A percentile compares a stretch with the other conserved stretches of the same genome.
phyloP scores from a whole-genome alignment of 2,329 filamentous ascomycete genomes.

The Elsinoe necatrix region DNA sequence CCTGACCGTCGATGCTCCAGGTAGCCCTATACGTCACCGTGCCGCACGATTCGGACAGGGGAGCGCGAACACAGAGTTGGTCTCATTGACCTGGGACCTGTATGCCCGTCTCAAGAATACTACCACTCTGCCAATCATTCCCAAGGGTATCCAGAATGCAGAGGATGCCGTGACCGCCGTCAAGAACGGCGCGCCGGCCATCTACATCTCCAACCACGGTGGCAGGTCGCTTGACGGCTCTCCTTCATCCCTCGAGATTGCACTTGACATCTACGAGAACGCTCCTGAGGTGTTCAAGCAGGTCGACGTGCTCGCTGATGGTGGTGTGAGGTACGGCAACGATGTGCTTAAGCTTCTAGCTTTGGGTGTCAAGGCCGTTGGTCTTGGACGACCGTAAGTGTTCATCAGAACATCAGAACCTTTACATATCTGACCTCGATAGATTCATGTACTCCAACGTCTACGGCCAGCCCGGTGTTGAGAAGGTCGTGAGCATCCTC shows the following conservation, averaged over 20 bases:
- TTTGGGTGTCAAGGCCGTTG: constrained; percentile 34
- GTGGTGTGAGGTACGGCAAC: constrained; percentile 33
- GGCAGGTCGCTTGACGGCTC: constrained; percentile 38
- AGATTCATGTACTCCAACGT: constrained; percentile 44
- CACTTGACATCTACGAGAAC: constrained; percentile 62
- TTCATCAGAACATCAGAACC: no score
- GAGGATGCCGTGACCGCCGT: constrained; percentile 33
- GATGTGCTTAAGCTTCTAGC: constrained; percentile 34
- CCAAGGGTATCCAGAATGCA: constrained; percentile 35
- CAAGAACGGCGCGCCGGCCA: constrained; percentile 31
- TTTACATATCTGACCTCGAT: background rate
- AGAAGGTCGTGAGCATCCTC: constrained; percentile 45
- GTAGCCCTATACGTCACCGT: constrained; percentile 32
- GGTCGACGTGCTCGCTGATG: constrained; percentile 35
- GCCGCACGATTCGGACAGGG: constrained; percentile 28
- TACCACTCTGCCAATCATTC: constrained; percentile 32
- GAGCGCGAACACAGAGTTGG: constrained; percentile 30
- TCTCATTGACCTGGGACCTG: constrained; percentile 24
- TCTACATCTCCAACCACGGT: constrained; percentile 37
- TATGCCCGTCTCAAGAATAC: constrained; percentile 27
- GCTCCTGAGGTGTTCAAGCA: constrained; percentile 33
- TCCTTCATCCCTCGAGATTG: constrained; percentile 64
- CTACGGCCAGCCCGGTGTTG: constrained; percentile 54
- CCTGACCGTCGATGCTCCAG: constrained; percentile 34
- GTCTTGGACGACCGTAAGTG: constrained; percentile 36